Base-by-base conservation (phyloP, 345 rosid species). In the Arabis alpina region DNA sequence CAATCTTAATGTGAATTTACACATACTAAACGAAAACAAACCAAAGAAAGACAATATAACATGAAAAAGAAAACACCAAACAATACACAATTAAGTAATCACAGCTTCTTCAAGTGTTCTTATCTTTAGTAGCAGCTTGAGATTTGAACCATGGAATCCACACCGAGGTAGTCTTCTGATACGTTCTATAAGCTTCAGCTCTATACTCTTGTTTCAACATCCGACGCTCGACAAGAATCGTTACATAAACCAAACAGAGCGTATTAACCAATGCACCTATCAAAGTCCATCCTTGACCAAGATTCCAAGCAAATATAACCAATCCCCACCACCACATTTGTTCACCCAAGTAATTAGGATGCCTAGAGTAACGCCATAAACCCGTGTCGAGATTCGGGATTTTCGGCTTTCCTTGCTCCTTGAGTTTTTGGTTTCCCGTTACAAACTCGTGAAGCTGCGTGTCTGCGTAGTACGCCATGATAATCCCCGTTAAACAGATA, bases 241-340 rank as follows among this genome's bases (percentile, higher is more conserved):
- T 93, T 39, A 88, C 96, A 72, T 93, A 88, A 13, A 82, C 93
- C 10, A 93, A 54, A 84, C 97, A 89, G 70, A 91, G 40, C 56
- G 86, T 87, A 55, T 93, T 91, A 50, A 89, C 65, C 15, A 91
- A 61, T 8, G 95, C 50, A 13, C 99, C 99, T 3, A 85, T 64
- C 27, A 79, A 77, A 10, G 93, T 68, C 94, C 96, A 91, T 43
- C 85, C 91, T 25, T 89, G 86, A 30, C 93, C 95, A 61, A 93
- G 78, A 76, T 85, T 91, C 94, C 95, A 91, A 14, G 97, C 91
- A 69, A 86, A 88, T 25, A 93, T 30, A 48, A 72, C 96, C 14
- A 91, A 64, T 24, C 99, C 97, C 99, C 97, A 91, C 99, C 99
- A 93, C 99, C 96, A 93, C 56, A 93, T 28, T 68, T 87, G 97